Base-by-base conservation (phyloP, 2,329 filamentous ascomycete genomes). In the Aspergillus carbonarius region DNA sequence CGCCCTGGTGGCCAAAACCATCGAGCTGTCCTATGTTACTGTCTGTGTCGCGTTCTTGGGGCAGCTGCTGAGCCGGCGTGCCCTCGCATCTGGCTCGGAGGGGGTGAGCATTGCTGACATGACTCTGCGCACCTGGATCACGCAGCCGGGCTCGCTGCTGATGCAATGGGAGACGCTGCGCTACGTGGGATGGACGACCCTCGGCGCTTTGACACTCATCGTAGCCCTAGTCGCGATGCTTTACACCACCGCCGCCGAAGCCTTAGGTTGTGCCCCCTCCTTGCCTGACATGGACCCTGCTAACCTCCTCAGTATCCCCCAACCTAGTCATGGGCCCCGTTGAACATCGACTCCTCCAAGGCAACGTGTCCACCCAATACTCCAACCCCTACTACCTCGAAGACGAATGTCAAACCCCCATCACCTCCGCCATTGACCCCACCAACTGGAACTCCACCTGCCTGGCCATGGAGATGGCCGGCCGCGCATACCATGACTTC, bases 21-120 rank as follows among this genome's bases (percentile, higher is more conserved):
- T 93, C 49, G 91, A 93, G 73, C 70, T 93, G 63, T 86, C 88
- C 0, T 93, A 92, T 67, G 89, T 91, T 3, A 91, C 90, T 0
- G 86, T 91, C 0, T 90, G 91, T 60, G 88, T 93, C 1, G 83
- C 88, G 0, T 90, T 90, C 55, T 71, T 93, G 0, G 91, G 91
- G 0, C 91, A 95, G 70, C 83, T 89, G 0, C 75, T 93, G 15
- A 91, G 85, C n/a, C 81, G 88, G 18, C 79, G 88, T 55, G 88
- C 90, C 0, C 83, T 91, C 56, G 81, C 82, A 23, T 83, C 81
- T 55, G 78, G 81, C 8, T 83, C 85, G 0, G 76, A 78, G 2
- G 90, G 90, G 2, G 83, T 93, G 58, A 91, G 86, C 0, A 81
- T 93, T 15, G 87, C 90, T 0, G 90, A 93, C 68, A 85, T 93